These are phyloP conservation scores for Pyrus pyrifolia DNA, from an alignment of 306 rosid genomes.

Conservation along the genomic window DNA sequence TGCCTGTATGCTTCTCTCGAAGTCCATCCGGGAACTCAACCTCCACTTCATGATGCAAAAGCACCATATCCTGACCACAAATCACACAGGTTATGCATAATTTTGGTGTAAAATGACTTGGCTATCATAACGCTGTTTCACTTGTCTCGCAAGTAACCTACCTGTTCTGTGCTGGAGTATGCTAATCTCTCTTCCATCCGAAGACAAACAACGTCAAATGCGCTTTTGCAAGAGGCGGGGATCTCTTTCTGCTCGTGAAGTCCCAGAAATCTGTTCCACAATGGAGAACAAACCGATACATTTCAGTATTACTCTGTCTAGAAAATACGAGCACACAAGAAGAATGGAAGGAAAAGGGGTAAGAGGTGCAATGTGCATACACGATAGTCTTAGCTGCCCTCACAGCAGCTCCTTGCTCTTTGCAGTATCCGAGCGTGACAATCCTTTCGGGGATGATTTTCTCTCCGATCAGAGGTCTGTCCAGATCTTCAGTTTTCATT, in stretches of 20 bases:
- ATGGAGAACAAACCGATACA: not conserved
- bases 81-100: not conserved
- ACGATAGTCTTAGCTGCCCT: slow-evolving; percentile 78
- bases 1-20: slow-evolving; percentile 63
- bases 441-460: slow-evolving; percentile 46
- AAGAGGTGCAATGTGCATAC: slow-evolving; percentile 26
- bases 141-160: slow-evolving; percentile 13
- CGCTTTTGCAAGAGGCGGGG: slow-evolving; percentile 71
- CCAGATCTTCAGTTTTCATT: slow-evolving; percentile 21
- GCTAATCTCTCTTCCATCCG: slow-evolving; percentile 80
- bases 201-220: slow-evolving; percentile 67
- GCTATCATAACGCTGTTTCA: not conserved
- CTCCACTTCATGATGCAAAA: slow-evolving; percentile 87
- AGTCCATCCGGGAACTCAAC: slow-evolving; percentile 55
- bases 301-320: not conserved
- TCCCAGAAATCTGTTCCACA: slow-evolving; percentile 66
- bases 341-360: not conserved
- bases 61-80: slow-evolving; percentile 86
- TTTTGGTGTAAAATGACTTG: not conserved
- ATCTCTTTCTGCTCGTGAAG: slow-evolving; percentile 60
- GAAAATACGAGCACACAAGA: not conserved
- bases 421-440: slow-evolving; percentile 52
- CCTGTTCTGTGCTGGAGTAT: slow-evolving; percentile 73
- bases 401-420: slow-evolving; percentile 49
- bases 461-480: slow-evolving; percentile 41